Base-by-base conservation (phyloP, 2,329 filamentous ascomycete species). In the Zymoseptoria brevis region DNA sequence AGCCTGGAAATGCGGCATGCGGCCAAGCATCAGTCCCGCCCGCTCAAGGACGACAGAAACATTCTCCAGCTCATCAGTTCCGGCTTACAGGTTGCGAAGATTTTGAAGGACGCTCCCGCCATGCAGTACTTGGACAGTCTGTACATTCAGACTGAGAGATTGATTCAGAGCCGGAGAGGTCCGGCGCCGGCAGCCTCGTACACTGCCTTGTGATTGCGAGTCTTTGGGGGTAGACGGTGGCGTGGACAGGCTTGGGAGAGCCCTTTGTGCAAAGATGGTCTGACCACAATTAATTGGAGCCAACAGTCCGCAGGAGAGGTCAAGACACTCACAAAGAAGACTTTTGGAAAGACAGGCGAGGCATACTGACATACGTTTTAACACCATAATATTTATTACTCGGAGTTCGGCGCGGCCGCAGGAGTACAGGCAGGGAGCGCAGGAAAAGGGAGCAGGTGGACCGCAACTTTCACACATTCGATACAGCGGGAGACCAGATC, bases 1-100 rank as follows among this genome's bases (percentile, higher is more conserved):
- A 92, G 88, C 53, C 79, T 95, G 69, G 89, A 93, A 77, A 92
- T 92, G 88, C 82, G 89, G 63, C 89, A 93, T 73, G 88, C 88
- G 60, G 87, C 89, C 54, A 91, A 90, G 74, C 87, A 92, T 75
- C 88, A 92, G 75, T 88, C 86, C 64, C 83, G 90, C 61, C 88
- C 89, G 19, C 81, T 92, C 64, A 94, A 93, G 78, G 90, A 95
- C 77, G 90, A 95, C 75, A 83, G 90, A 67, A 93, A 94, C 73
- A 89, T 95, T 63, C 80, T 95, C 60, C 90, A 95, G 76, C 82
- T 94, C 64, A 90, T 95, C 69, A 92, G 88, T 63, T 90, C 90
- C 49, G 90, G 90, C 48, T 88, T 90, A 56, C 90, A 95, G 75
- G 90, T 95, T 61, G 88, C 89, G 60, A 93, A 90, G 75, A 91